These are phyloP conservation scores for Amphibolis antarctica DNA, from an alignment of 106 monocot genomes.

Conservation along the genomic window DNA sequence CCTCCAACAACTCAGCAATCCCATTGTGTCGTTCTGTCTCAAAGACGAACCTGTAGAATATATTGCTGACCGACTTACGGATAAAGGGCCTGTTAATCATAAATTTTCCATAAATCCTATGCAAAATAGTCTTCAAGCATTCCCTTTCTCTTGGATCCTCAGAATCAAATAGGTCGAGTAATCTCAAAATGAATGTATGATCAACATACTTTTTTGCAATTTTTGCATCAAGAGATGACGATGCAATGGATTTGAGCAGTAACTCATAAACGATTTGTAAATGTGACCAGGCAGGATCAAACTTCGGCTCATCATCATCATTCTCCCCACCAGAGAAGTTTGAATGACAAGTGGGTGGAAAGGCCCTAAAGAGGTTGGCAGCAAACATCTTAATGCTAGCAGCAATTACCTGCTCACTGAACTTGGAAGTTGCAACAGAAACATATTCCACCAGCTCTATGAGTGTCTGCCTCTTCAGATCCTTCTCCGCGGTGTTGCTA, in stretches of 20 bases:
- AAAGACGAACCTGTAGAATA: conserved; percentile 73
- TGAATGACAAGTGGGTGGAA: conserved; percentile 54
- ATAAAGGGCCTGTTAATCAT: conserved; percentile 90
- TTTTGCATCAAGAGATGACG: conserved; percentile 55
- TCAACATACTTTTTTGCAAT: conserved; percentile 72
- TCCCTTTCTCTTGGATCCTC: conserved; percentile 88
- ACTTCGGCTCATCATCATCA: conserved; percentile 78
- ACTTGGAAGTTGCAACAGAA: conserved; percentile 24
- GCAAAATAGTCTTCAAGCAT: conserved; percentile 72
- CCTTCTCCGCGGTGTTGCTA: conserved; percentile 58
- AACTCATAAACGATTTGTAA: conserved; percentile 75
- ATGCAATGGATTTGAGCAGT: conserved; percentile 56
- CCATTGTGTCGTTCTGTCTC: conserved; percentile 82
- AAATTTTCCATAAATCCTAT: conserved; percentile 78
- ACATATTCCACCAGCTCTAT: conserved; percentile 57
- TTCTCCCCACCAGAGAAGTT: conserved; percentile 38
- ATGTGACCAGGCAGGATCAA: conserved; percentile 82
- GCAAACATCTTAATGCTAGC: conserved; percentile 70
- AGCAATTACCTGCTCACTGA: conserved; percentile 52
- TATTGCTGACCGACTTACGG: conserved; percentile 62
- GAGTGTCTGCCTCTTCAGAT: conserved; percentile 49
- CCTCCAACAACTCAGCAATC: conserved; percentile 71
- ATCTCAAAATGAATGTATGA: conserved; percentile 54
- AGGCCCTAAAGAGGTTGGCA: conserved; percentile 56
- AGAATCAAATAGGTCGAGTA: conserved; percentile 81